Conservation (phyloP, 352 stramenopile genomes). For the Blastocystis sp. region DNA sequence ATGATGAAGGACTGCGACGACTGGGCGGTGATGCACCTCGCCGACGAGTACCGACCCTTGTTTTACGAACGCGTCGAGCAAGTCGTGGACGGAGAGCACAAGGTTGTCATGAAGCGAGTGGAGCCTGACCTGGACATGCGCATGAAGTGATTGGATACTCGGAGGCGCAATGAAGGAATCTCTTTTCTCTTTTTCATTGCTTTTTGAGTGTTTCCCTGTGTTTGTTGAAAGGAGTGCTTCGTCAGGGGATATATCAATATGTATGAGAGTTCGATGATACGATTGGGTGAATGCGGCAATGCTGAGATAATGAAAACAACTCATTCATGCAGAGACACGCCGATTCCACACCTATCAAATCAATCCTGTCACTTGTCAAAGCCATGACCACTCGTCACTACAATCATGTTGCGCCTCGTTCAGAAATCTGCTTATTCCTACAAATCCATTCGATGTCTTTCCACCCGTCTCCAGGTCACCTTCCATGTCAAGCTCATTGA, state of each 20-base stretch:
- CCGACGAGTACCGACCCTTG: constrained; percentile 20
- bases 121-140: constrained; percentile 25
- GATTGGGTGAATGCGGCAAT: too few species aligned
- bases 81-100: not conserved
- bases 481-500: not conserved
- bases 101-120: constrained; percentile 5
- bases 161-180: not conserved
- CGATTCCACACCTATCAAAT: not conserved
- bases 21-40: constrained; percentile 47
- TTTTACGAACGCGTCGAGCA: not conserved
- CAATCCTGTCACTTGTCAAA: not conserved
- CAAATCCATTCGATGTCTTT: not conserved
- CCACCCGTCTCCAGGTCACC: not conserved
- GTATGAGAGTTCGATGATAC: too few species aligned
- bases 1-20: constrained; percentile 28
- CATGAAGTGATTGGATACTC: constrained; percentile 17
- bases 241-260: not conserved
- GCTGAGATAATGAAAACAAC: too few species aligned
- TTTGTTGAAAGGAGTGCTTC: not conserved
- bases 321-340: too few species aligned
- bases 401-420: not conserved
- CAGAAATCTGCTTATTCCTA: not conserved
- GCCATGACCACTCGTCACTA: not conserved
- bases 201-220: not conserved
- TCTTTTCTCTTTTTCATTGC: not conserved